Conservation (phyloP, 108 stramenopile genomes). For the Stephanodiscus minutulus region DNA sequence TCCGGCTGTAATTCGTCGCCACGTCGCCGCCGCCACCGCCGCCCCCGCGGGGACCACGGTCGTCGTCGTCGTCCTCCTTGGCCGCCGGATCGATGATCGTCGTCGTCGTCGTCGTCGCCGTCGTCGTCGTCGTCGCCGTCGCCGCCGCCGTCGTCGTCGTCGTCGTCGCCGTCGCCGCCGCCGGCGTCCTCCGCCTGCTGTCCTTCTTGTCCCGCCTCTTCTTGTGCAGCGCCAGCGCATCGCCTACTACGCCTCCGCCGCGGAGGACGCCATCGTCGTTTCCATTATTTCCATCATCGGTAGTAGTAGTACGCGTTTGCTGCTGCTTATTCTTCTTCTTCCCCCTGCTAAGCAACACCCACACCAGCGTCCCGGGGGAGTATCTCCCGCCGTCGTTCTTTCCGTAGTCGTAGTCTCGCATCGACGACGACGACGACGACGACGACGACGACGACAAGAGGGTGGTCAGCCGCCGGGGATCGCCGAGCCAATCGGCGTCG, state of each 20-base stretch:
- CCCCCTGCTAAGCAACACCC: conserved; percentile 65
- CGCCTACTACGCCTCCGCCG: not conserved
- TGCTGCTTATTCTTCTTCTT: no score
- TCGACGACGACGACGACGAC: not conserved
- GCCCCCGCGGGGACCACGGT: no score
- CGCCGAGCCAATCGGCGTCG: conserved; percentile 45
- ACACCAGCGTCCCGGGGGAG: conserved; percentile 47
- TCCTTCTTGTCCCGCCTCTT: conserved; percentile 42
- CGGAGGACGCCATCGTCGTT: not conserved
- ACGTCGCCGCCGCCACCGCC: no score
- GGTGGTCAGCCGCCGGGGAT: conserved; percentile 6
- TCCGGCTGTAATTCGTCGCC: conserved; percentile 18
- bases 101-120: not conserved
- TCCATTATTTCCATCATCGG: conserved; percentile 12
- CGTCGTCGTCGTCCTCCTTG: not conserved
- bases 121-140: not conserved
- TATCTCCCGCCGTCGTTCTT: conserved; percentile 19
- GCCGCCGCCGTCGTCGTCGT: not conserved
- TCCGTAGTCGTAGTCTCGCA: not conserved
- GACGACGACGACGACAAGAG: not conserved
- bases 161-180: not conserved
- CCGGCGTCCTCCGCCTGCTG: conserved; percentile 8
- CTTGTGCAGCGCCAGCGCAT: conserved; percentile 26
- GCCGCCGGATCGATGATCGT: no score
- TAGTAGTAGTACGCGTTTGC: no score